phyloP scores from a whole-genome alignment of 805 yeast genomes.

The Saccharomyces mikatae region DNA sequence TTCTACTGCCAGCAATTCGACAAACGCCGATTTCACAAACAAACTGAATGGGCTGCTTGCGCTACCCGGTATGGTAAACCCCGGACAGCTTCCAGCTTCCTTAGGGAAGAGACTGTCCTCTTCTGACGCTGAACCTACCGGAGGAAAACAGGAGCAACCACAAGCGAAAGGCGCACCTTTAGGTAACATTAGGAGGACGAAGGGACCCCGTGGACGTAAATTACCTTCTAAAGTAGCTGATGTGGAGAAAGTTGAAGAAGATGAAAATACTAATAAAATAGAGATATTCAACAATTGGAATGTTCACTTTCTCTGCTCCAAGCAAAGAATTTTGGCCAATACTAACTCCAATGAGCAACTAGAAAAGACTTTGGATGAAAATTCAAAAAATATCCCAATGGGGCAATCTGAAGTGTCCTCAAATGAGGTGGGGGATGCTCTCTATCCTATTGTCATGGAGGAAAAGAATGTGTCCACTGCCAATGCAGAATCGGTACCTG shows the following conservation, averaged over 20 bases:
- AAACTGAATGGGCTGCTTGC: constrained; percentile 56
- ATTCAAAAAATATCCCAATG: not conserved
- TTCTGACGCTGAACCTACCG: not conserved
- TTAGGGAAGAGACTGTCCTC: constrained; percentile 15
- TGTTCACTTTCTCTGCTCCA: not conserved
- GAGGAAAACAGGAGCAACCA: not conserved
- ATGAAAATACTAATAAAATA: constrained; percentile 11
- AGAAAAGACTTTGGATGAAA: constrained; percentile 1
- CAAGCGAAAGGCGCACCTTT: not conserved
- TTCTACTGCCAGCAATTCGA: constrained; percentile 5
- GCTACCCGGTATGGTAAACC: constrained; percentile 41
- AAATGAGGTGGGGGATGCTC: not conserved
- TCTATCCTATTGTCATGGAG: not conserved
- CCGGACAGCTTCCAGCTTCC: constrained; percentile 21
- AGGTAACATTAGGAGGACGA: constrained; percentile 39
- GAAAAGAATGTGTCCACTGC: not conserved
- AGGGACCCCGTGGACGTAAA: constrained; percentile 68
- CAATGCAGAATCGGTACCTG: not conserved
- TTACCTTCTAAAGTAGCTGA: constrained; percentile 49
- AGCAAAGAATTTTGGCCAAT: not conserved
- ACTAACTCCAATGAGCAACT: not conserved
- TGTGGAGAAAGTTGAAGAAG: constrained; percentile 23
- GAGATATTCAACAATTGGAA: constrained; percentile 21
- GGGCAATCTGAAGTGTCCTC: not conserved
- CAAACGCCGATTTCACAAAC: constrained; percentile 41